Base-by-base conservation (phyloP, 2,329 filamentous ascomycete genomes). In the Colletotrichum musae region DNA sequence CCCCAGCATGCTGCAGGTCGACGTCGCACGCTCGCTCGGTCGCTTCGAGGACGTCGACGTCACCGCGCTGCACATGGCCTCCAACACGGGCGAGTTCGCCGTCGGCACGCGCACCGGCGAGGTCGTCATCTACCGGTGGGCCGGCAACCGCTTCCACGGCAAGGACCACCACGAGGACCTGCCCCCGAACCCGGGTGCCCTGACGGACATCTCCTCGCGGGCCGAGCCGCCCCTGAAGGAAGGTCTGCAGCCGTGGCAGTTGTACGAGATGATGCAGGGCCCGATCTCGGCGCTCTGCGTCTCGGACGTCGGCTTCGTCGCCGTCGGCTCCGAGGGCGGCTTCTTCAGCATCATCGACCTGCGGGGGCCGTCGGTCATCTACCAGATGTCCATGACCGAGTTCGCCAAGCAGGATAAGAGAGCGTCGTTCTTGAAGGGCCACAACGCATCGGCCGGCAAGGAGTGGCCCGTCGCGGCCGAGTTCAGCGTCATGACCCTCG, bases 301-400 rank as follows among this genome's bases (percentile, higher is more conserved):
- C 64, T 96, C 94, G n/a, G 94, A 97, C 78, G 91, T 98, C 13
- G 96, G 96, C 0, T 99, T 99, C 76, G 89, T 97, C 12, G 95
- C 92, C 12, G 91, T 92, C 36, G 96, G 94, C 0, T 97, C 94
- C 10, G 93, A 97, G 78, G 89, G 90, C 47, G 96, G 96, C 2
- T 90, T 90, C 72, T 80, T 99, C 45, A 92, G 89, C 9, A 88
- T 99, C 45, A 89, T 98, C 59, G 96, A 99, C 78, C 85, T 99
- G 70, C 91, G 96, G 67, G 95, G 95, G 0, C 96, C 96, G 21
- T 86, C 91, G 0, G 87, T 98, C 54, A 96, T 98, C 70, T 94
- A 93, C 77, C 91, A 90, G 59, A 89, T 89, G 2, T 89, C 91
- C 15, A 83, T 95, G 71, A 86, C 87, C 9, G 93, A 97, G 5